Evolutionary conservation across 2,329 filamentous ascomycete genomes (phyloP).

Genomic region (Verticillium longisporum): DNA sequence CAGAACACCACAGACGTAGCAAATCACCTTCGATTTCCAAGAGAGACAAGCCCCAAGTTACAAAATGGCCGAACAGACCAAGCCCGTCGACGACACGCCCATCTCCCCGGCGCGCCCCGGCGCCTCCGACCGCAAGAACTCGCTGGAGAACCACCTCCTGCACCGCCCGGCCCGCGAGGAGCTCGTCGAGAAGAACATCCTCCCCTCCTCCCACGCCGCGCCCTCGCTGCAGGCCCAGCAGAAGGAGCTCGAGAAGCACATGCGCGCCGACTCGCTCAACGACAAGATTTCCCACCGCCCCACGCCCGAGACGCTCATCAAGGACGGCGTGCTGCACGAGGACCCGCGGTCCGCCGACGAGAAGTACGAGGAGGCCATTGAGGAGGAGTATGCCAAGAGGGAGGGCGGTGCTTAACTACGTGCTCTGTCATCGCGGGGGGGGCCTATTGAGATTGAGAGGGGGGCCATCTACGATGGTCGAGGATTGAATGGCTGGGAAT

Average conservation of each 20-base stretch:
- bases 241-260: slow-evolving; percentile 78
- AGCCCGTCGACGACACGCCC: slow-evolving; percentile 46
- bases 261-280: slow-evolving; percentile 80
- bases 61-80: background rate
- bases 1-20: background rate
- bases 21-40: background rate
- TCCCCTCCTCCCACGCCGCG: slow-evolving; percentile 70
- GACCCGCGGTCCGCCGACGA: slow-evolving; percentile 53
- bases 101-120: slow-evolving; percentile 47
- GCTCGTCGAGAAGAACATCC: slow-evolving; percentile 81
- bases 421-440: background rate
- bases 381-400: slow-evolving; percentile 57
- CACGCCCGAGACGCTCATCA: slow-evolving; percentile 66
- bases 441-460: too few species aligned
- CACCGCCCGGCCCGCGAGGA: slow-evolving; percentile 69
- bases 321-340: slow-evolving; percentile 70
- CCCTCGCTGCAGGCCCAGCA: slow-evolving; percentile 75
- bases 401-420: slow-evolving; percentile 49
- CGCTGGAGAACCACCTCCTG: slow-evolving; percentile 65
- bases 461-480: background rate
- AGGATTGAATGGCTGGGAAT: background rate
- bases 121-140: slow-evolving; percentile 50
- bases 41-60: background rate
- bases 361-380: slow-evolving; percentile 54
- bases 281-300: slow-evolving; percentile 79